phyloP scores from a whole-genome alignment of 2,329 filamentous ascomycete species.

The Grosmannia huntii region DNA sequence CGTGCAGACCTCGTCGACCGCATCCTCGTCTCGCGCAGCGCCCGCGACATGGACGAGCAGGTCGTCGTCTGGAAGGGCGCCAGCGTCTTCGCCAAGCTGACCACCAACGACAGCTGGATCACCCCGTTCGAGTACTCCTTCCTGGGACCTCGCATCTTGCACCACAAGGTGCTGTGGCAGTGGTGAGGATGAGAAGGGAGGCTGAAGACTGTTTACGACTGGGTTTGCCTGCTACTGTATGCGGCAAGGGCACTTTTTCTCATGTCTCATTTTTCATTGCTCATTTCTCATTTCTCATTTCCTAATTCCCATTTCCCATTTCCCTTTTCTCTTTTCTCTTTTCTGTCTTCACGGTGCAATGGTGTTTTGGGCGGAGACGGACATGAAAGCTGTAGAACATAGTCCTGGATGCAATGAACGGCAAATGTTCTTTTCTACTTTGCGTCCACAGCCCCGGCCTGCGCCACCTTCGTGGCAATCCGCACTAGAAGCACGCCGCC shows the following conservation, averaged over 20 bases:
- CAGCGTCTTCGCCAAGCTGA: slow-evolving; percentile 85
- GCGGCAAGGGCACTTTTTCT: background rate
- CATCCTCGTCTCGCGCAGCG: slow-evolving; percentile 55
- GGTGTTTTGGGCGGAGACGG: background rate
- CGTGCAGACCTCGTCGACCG: slow-evolving; percentile 47
- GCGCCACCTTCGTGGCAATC: slow-evolving; percentile 45
- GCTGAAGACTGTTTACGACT: background rate
- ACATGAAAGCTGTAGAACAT: too few species aligned
- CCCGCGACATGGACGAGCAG: slow-evolving; percentile 88
- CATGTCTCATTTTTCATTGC: too few species aligned
- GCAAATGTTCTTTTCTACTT: background rate
- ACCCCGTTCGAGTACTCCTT: slow-evolving; percentile 78
- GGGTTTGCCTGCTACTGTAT: background rate
- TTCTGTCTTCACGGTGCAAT: background rate
- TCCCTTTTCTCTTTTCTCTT: background rate
- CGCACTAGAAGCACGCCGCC: slow-evolving; percentile 62
- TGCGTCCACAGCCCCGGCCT: background rate
- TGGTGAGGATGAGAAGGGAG: slow-evolving; percentile 26
- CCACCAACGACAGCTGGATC: slow-evolving; percentile 94
- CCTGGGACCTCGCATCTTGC: slow-evolving; percentile 66
- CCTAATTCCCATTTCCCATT: background rate
- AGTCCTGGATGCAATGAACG: too few species aligned
- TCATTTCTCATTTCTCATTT: too few species aligned
- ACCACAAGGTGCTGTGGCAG: slow-evolving; percentile 63
- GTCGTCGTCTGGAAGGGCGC: slow-evolving; percentile 98